phyloP scores from a whole-genome alignment of 2,329 filamentous ascomycete species.

The Botrytis cinerea region DNA sequence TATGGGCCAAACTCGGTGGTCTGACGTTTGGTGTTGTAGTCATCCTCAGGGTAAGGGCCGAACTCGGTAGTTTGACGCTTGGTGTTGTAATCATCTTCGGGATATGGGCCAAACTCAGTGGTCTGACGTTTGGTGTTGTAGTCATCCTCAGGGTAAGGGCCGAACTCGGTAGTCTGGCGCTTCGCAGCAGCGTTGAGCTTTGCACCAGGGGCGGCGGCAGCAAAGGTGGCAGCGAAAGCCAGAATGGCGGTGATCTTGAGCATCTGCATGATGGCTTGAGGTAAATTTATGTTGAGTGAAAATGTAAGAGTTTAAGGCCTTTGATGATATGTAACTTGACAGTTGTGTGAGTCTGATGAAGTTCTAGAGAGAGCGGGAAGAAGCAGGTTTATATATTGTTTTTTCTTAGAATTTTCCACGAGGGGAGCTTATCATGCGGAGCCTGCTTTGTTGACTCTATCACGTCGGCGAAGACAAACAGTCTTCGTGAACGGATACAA shows the following conservation, averaged over 20 bases:
- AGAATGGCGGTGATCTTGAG: neutral
- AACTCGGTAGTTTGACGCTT: too few species aligned
- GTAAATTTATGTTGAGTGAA: neutral
- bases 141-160: too few species aligned
- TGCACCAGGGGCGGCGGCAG: neutral
- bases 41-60: too few species aligned
- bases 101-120: too few species aligned
- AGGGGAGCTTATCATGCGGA: neutral
- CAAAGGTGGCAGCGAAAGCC: neutral
- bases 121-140: too few species aligned
- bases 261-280: neutral
- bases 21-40: too few species aligned
- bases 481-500: neutral
- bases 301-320: neutral
- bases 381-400: neutral
- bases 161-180: too few species aligned
- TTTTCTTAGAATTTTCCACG: neutral
- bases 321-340: neutral
- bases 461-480: neutral
- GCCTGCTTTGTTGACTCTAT: neutral
- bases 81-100: too few species aligned
- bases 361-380: neutral
- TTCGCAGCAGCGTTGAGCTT: neutral
- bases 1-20: too few species aligned
- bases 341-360: neutral